These are phyloP conservation scores for Clavariopsis aquatica DNA, from an alignment of 495 filamentous ascomycete genomes.

Conservation along the genomic window DNA sequence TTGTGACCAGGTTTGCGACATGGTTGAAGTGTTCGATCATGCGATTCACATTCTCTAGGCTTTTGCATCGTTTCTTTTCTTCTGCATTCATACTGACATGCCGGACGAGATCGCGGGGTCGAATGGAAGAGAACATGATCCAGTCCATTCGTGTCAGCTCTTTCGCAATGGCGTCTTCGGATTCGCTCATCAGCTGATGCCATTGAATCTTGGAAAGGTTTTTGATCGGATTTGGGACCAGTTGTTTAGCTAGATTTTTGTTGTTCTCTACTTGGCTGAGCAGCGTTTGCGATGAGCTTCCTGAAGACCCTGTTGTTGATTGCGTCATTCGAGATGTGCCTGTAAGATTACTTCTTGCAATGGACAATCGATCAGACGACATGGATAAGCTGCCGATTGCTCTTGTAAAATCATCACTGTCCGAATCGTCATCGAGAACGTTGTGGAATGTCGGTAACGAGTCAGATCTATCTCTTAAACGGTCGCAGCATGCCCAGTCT, in stretches of 20 bases:
- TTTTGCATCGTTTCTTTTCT: constrained; percentile 73
- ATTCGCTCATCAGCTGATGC: constrained; percentile 76
- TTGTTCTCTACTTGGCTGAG: constrained; percentile 69
- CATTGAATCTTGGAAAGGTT: constrained; percentile 76
- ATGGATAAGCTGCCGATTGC: constrained; percentile 34
- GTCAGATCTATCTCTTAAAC: constrained; percentile 31
- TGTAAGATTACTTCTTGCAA: constrained; percentile 34
- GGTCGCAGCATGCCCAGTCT: constrained; percentile 46
- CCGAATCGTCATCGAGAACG: constrained; percentile 35
- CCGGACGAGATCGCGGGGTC: constrained; percentile 88
- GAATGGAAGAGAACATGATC: constrained; percentile 95
- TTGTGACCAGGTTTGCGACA: constrained; percentile 84
- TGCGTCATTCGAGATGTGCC: constrained; percentile 27
- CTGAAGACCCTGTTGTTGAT: constrained; percentile 34
- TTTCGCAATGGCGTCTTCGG: constrained; percentile 79
- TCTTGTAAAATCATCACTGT: constrained; percentile 36
- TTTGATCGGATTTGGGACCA: constrained; percentile 62
- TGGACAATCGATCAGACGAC: constrained; percentile 23
- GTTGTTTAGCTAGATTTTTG: constrained; percentile 65
- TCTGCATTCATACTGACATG: constrained; percentile 76
- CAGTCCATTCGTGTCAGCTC: constrained; percentile 96
- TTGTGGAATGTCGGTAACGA: constrained; percentile 26
- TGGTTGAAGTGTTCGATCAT: constrained; percentile 98
- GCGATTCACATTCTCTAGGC: constrained; percentile 81
- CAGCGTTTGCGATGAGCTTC: constrained; percentile 49